Base-by-base conservation (phyloP, 305 asterid genomes). In the Solanum hybrid region DNA sequence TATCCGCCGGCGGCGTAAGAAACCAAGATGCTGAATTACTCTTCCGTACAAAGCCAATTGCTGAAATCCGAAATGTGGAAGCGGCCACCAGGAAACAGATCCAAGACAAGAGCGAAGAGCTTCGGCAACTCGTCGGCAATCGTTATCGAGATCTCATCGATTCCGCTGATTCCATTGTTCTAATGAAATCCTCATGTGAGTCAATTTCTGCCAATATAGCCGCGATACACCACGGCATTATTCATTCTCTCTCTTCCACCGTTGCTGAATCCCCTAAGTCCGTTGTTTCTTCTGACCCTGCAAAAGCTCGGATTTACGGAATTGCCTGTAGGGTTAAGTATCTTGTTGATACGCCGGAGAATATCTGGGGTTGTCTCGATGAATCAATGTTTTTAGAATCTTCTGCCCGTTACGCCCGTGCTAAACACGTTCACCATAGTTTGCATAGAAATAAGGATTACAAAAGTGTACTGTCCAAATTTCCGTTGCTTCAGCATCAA, bases 351-450 rank as follows among this genome's bases (percentile, higher is more conserved):
- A 96, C 99, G 40, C 99, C 98, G 11, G 99, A 97, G 85, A 96
- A 97, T 90, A 97, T 97, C 4, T 97, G 99, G 99, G 99, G 99
- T 42, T 95, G 99, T 90, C 95, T 97, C 6, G 99, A 97, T 86
- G 99, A 97, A 89, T 96, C 95, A 13, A 97, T 97, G 99, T 96
- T 96, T 90, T 93, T 96, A 6, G 98, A 97, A 88, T 93, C 98
- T 37, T 95, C 99, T 7, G 98, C 98, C 5, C 94, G 99, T 46
- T 97, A 97, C 91, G 93, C 95, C 78, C 96, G 99, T 5, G 99
- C 99, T 2, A 97, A 96, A 88, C 96, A 94, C 16, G 99, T 95
- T 82, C 98, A 97, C 91, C 89, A 46, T 90, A 93, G 92, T 92
- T 92, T 97, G 93, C 91, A 92, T 81, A 56, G 35, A 11, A 91